phyloP scores from a whole-genome alignment of 225 moss, liverwort and hornwort genomes.

The Rhytidiadelphus loreus region DNA sequence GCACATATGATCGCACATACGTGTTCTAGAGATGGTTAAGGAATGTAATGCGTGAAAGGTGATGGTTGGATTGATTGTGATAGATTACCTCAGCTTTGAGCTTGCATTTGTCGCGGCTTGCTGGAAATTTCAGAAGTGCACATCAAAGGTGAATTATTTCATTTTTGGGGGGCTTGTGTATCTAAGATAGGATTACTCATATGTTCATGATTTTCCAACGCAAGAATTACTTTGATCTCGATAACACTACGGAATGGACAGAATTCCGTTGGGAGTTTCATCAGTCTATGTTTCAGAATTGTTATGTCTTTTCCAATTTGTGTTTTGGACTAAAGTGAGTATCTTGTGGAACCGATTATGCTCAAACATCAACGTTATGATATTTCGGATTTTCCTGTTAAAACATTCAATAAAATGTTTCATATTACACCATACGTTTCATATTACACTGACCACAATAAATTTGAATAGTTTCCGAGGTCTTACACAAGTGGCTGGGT shows the following conservation, averaged over 20 bases:
- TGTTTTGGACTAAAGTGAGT: background rate
- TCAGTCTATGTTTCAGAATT: background rate
- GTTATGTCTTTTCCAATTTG: background rate
- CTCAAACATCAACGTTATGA: background rate
- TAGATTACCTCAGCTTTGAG: too few species aligned
- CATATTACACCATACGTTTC: too few species aligned
- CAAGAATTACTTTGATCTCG: background rate
- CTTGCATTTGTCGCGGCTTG: too few species aligned
- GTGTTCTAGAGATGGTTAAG: too few species aligned
- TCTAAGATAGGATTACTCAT: background rate
- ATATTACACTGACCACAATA: too few species aligned
- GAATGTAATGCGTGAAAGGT: too few species aligned
- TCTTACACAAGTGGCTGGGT: too few species aligned
- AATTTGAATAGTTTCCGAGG: too few species aligned
- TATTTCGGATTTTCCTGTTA: too few species aligned
- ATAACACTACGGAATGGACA: background rate
- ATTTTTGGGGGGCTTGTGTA: background rate
- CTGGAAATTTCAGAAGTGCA: slow-evolving; percentile 40
- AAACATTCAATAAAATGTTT: too few species aligned
- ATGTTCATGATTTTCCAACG: background rate
- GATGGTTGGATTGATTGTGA: too few species aligned
- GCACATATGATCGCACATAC: too few species aligned
- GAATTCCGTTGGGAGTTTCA: background rate
- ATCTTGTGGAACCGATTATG: background rate
- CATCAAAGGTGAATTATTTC: slow-evolving; percentile 25